Evolutionary conservation across 345 rosid species (phyloP).

Genomic region (Eucalyptus melliodora): DNA sequence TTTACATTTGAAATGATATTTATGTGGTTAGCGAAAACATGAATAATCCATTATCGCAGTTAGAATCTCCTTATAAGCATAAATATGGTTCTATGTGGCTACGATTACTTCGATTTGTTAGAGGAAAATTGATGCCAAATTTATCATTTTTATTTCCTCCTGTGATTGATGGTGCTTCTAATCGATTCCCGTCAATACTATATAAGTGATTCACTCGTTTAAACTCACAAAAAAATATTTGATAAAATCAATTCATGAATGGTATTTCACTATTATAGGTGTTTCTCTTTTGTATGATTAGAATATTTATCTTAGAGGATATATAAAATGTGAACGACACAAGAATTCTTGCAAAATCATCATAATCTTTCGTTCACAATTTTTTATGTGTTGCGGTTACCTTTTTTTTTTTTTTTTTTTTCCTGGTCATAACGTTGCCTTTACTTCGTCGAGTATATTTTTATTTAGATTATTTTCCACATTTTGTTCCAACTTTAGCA

Average conservation of each 20-base stretch:
- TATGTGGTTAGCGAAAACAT: neutral
- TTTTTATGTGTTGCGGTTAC: neutral
- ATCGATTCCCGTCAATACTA: rapidly evolving
- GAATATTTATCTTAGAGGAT: neutral
- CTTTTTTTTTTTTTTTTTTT: no score
- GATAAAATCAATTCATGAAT: neutral
- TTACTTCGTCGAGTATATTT: neutral
- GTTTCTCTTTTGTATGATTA: neutral
- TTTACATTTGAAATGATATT: no score
- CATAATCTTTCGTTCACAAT: neutral
- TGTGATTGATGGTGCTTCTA: no score
- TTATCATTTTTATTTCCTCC: neutral
- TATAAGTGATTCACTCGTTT: neutral
- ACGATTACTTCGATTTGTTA: neutral
- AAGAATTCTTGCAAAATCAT: neutral
- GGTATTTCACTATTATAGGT: neutral
- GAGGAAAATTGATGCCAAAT: neutral
- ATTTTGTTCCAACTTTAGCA: neutral
- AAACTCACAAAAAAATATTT: no score
- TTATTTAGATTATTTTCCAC: neutral
- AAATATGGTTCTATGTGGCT: neutral
- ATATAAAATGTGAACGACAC: neutral
- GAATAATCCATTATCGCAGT: neutral
- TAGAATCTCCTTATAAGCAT: neutral
- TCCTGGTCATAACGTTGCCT: neutral